phyloP scores from a whole-genome alignment of 345 rosid species.

The Acer saccharum region DNA sequence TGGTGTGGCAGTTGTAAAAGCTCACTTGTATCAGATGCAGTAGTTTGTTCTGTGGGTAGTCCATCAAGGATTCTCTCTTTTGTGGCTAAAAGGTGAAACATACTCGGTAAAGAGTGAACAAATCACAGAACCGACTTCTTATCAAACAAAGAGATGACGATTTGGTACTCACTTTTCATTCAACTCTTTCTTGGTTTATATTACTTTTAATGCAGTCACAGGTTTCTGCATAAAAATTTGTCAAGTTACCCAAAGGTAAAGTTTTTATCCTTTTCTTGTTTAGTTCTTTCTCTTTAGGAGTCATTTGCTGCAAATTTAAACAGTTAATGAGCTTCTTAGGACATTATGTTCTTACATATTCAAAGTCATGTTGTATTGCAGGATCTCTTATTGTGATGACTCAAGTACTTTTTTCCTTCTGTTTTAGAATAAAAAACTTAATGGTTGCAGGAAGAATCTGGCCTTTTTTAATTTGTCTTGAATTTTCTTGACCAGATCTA shows the following conservation, averaged over 20 bases:
- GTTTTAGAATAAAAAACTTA: slow-evolving; percentile 1
- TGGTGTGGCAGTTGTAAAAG: slow-evolving; percentile 14
- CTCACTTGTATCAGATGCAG: slow-evolving; percentile 16
- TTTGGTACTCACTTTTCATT: slow-evolving; percentile 1
- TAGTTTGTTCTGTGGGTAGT: slow-evolving; percentile 15
- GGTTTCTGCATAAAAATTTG: slow-evolving; percentile 16
- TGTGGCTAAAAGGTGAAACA: slow-evolving; percentile 14
- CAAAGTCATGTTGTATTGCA: background rate
- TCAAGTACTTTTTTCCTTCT: background rate
- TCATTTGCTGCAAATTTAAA: background rate
- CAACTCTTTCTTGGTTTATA: slow-evolving; percentile 7
- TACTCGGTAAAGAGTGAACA: background rate
- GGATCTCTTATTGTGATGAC: background rate
- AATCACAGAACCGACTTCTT: background rate
- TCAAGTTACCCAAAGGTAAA: slow-evolving; percentile 10
- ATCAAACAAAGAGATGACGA: background rate
- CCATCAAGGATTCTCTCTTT: slow-evolving; percentile 11
- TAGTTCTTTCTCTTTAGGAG: background rate
- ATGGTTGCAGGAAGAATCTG: slow-evolving; percentile 10
- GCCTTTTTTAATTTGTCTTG: background rate
- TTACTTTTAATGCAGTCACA: slow-evolving; percentile 10
- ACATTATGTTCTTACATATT: background rate
- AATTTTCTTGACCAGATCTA: slow-evolving; percentile 6
- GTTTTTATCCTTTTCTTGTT: slow-evolving; percentile 3
- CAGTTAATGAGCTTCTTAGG: slow-evolving; percentile 5